Evolutionary conservation across 2,329 filamentous ascomycete genomes (phyloP).

Genomic region (Monosporascus sp.): DNA sequence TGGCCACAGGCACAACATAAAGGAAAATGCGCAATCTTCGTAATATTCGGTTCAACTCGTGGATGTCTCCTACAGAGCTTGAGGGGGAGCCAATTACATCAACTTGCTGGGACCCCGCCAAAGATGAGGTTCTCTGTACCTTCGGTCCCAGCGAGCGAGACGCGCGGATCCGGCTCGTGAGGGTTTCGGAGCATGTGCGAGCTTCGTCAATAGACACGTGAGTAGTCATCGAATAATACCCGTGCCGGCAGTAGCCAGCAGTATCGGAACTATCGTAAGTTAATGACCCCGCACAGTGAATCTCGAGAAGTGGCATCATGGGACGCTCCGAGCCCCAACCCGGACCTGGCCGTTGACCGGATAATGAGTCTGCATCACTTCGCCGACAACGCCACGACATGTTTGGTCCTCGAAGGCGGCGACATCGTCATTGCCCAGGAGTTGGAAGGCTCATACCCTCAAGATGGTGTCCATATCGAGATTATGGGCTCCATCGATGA

Average conservation of each 20-base stretch:
- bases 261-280: conserved; percentile 12
- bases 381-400: conserved; percentile 69
- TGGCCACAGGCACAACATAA: neutral
- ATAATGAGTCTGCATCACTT: conserved; percentile 81
- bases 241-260: no score
- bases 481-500: conserved; percentile 93
- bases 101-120: conserved; percentile 77
- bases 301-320: conserved; percentile 66
- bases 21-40: conserved; percentile 79
- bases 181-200: conserved; percentile 40
- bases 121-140: conserved; percentile 73
- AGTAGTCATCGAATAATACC: conserved; percentile 17
- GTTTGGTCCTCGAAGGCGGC: conserved; percentile 80
- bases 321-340: conserved; percentile 78
- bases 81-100: conserved; percentile 58
- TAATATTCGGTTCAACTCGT: conserved; percentile 66
- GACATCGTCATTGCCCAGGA: conserved; percentile 86
- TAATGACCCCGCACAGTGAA: conserved; percentile 23
- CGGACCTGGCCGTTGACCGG: conserved; percentile 68
- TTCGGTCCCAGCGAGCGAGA: conserved; percentile 72
- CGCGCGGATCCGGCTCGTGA: conserved; percentile 66
- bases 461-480: conserved; percentile 75
- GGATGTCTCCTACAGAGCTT: conserved; percentile 49
- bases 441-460: conserved; percentile 36
- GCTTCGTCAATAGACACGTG: conserved; percentile 33